Percentiles rank a stretch among this genome's conserved stretches.
phyloP scores from a whole-genome alignment of 2,329 filamentous ascomycete species.

The Pseudocercospora fuligena region DNA sequence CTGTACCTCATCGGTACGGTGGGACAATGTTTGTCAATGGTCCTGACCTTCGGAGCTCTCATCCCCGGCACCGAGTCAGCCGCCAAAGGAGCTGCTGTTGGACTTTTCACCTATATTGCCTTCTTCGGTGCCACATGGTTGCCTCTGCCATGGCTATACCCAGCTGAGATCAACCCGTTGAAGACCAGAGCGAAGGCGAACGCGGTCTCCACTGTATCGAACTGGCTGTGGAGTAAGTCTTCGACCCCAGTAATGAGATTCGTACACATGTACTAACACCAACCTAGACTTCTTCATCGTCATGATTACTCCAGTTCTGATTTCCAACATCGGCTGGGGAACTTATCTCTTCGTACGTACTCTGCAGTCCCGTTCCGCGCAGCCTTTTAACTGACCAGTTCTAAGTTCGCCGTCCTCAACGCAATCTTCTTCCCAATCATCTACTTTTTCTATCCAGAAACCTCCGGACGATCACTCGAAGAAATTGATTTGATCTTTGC shows the following conservation, averaged over 20 bases:
- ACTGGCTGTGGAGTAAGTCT: constrained; percentile 50
- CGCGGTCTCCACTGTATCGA: constrained; percentile 44
- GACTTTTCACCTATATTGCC: constrained; percentile 70
- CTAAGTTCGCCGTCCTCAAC: constrained; percentile 43
- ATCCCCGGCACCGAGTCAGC: constrained; percentile 41
- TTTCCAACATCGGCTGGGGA: constrained; percentile 54
- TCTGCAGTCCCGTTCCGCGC: neutral
- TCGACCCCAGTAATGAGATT: neutral
- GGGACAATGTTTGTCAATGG: constrained; percentile 63
- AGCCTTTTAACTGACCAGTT: neutral
- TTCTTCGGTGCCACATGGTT: constrained; percentile 64
- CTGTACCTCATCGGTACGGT: constrained; percentile 50
- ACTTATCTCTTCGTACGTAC: constrained; percentile 42
- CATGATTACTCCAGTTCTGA: constrained; percentile 50
- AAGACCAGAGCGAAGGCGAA: constrained; percentile 62
- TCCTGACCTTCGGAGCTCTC: constrained; percentile 48
- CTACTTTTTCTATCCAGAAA: constrained; percentile 61
- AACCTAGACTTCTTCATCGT: constrained; percentile 44
- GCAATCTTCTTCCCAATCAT: constrained; percentile 58
- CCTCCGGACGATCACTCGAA: constrained; percentile 32
- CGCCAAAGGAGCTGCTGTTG: constrained; percentile 53
- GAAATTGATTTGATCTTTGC: constrained; percentile 36
- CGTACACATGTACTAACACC: neutral
- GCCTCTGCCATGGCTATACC: constrained; percentile 33
- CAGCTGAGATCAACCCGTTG: constrained; percentile 49